Percentiles rank a stretch among this genome's conserved stretches.
Conservation (phyloP, 441 rosid species). For the Croton laevigatus region DNA sequence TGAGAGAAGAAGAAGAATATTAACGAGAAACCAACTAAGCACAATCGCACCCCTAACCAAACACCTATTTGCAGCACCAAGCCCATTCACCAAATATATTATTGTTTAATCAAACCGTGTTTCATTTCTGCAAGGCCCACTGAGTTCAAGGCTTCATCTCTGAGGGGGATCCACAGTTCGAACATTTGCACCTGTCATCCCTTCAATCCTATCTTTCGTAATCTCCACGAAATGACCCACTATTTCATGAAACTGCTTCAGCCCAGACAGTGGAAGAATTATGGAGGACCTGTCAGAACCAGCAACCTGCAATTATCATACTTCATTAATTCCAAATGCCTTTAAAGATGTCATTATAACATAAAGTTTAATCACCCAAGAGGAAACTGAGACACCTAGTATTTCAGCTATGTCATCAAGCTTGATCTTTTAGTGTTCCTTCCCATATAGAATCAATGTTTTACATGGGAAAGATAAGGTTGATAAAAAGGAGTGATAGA, state of each 20-base stretch:
- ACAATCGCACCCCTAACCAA: slow-evolving; percentile 42
- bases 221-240: slow-evolving; percentile 94
- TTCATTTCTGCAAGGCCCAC: slow-evolving; percentile 4
- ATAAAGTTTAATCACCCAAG: not conserved
- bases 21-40: slow-evolving; percentile 31
- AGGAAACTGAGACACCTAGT: too few species aligned
- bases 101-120: slow-evolving; percentile 20
- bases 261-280: slow-evolving; percentile 88
- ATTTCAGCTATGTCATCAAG: not conserved
- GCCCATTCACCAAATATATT: slow-evolving; percentile 33
- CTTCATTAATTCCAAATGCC: slow-evolving; percentile 17
- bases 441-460: not conserved
- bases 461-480: not conserved
- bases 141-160: slow-evolving; percentile 46
- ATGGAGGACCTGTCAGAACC: slow-evolving; percentile 97
- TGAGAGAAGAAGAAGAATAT: slow-evolving; percentile 25
- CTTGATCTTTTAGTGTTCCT: too few species aligned
- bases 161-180: slow-evolving; percentile 89
- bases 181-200: slow-evolving; percentile 79
- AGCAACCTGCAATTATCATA: slow-evolving; percentile 60
- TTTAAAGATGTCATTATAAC: not conserved
- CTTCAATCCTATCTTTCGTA: slow-evolving; percentile 84
- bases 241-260: slow-evolving; percentile 87
- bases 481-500: not conserved
- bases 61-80: slow-evolving; percentile 35